phyloP scores from a whole-genome alignment of 2,329 filamentous ascomycete genomes.

The Emydomyces testavorans region DNA sequence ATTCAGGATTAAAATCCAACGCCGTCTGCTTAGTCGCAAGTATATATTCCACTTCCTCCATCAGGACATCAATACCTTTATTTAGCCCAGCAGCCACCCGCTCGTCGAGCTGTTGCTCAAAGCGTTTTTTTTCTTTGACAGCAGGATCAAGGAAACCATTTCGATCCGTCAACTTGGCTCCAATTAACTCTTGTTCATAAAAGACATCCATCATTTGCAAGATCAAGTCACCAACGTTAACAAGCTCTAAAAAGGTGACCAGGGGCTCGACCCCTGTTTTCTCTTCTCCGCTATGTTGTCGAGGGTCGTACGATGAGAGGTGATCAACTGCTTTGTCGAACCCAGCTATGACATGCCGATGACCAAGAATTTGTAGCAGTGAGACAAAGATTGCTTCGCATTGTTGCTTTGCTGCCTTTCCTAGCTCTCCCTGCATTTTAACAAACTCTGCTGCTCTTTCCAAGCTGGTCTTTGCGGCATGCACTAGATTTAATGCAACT shows the following conservation, averaged over 20 bases:
- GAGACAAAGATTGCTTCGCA: conserved; percentile 81
- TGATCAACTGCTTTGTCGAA: conserved; percentile 90
- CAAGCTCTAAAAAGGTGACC: conserved; percentile 89
- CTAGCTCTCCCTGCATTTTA: conserved; percentile 63
- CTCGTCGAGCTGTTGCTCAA: conserved; percentile 97
- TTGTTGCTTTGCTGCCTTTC: conserved; percentile 73
- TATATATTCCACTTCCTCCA: conserved; percentile 95
- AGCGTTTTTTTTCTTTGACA: conserved; percentile 91
- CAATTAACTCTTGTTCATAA: conserved; percentile 85
- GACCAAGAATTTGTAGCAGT: conserved; percentile 72
- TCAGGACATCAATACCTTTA: conserved; percentile 94
- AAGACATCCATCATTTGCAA: conserved; percentile 99
- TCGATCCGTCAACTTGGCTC: conserved; percentile 69
- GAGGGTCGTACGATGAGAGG: conserved; percentile 79
- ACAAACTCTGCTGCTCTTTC: conserved; percentile 79
- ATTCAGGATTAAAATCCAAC: conserved; percentile 75
- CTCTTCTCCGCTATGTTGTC: conserved; percentile 60
- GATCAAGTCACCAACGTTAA: conserved; percentile 95
- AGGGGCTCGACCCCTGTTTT: conserved; percentile 72
- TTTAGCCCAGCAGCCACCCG: conserved; percentile 90
- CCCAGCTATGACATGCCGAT: conserved; percentile 77
- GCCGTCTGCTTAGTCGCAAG: conserved; percentile 77
- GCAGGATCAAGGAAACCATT: conserved; percentile 92
- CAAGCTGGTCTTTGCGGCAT: conserved; percentile 74
- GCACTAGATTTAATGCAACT: conserved; percentile 78